Evolutionary conservation across 1,139 yeast species (phyloP).

Genomic region (Sugiyamaella japonica): DNA sequence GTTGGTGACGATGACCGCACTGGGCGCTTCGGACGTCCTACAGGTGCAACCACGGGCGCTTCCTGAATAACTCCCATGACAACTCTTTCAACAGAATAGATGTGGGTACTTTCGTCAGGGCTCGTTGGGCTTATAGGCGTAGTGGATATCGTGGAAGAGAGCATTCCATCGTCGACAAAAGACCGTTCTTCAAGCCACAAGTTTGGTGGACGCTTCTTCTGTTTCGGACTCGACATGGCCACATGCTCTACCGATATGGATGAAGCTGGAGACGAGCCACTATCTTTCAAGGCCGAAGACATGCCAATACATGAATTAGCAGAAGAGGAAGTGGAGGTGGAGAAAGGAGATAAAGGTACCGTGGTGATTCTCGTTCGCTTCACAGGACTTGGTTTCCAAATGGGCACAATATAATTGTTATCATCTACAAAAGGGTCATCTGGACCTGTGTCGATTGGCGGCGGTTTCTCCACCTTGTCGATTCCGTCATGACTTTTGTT

Average conservation of each 20-base stretch:
- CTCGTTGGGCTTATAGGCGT: conserved; percentile 8
- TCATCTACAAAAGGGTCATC: conserved; percentile 7
- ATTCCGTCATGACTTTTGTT: neutral
- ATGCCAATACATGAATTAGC: conserved; percentile 1
- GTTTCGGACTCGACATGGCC: conserved; percentile 4
- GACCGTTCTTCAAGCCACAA: neutral
- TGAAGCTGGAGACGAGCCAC: conserved; percentile 7
- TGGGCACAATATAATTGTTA: neutral
- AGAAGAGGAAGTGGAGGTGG: conserved; percentile 8
- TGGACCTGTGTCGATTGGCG: neutral
- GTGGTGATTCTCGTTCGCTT: neutral
- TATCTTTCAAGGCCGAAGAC: conserved; percentile 7
- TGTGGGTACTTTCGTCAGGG: conserved; percentile 11
- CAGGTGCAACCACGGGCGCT: neutral
- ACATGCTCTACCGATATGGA: conserved; percentile 5
- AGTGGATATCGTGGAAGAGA: neutral
- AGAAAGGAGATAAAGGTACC: neutral
- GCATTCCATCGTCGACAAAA: neutral
- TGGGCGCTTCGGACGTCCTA: neutral
- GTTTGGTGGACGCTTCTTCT: conserved; percentile 1
- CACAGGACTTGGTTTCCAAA: neutral
- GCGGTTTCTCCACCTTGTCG: neutral
- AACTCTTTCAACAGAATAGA: conserved; percentile 12
- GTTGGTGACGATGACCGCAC: neutral
- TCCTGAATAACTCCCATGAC: conserved; percentile 3